These are phyloP conservation scores for Penicillium sp. DNA, from an alignment of 2,329 filamentous ascomycete genomes.

Conservation along the genomic window DNA sequence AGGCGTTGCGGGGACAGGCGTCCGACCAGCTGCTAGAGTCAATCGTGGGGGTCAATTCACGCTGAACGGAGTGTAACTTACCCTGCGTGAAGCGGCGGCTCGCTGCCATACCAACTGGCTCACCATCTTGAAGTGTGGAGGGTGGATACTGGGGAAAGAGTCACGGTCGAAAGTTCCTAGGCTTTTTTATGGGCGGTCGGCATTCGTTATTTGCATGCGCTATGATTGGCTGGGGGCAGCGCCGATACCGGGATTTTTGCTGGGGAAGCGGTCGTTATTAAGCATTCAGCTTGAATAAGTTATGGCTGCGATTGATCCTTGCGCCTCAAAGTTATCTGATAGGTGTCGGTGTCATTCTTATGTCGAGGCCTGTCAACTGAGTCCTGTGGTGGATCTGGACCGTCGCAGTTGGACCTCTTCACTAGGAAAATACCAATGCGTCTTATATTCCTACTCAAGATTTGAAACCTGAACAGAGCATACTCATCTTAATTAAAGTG, in stretches of 20 bases:
- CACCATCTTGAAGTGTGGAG: conserved; percentile 33
- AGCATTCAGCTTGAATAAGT: neutral
- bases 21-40: conserved; percentile 31
- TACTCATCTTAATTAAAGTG: no score
- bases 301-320: neutral
- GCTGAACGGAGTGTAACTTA: conserved; percentile 20
- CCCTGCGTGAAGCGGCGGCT: conserved; percentile 38
- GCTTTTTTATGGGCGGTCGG: conserved; percentile 19
- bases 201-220: conserved; percentile 19
- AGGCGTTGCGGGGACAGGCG: conserved; percentile 34
- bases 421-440: no score
- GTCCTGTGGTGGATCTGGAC: no score
- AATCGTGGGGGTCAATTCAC: neutral
- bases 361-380: neutral
- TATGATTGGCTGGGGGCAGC: conserved; percentile 18
- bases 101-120: conserved; percentile 41
- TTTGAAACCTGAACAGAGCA: no score
- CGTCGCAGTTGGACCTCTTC: no score
- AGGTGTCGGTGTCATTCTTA: neutral
- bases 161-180: conserved; percentile 13
- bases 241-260: conserved; percentile 23
- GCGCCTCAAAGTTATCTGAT: no score
- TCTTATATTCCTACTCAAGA: no score
- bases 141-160: conserved; percentile 16
- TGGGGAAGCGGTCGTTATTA: conserved; percentile 2